Evolutionary conservation across 2,329 filamentous ascomycete genomes (phyloP), one percentile per base, ranked within the genome.

Genomic region (Geosmithia putterillii): DNA sequence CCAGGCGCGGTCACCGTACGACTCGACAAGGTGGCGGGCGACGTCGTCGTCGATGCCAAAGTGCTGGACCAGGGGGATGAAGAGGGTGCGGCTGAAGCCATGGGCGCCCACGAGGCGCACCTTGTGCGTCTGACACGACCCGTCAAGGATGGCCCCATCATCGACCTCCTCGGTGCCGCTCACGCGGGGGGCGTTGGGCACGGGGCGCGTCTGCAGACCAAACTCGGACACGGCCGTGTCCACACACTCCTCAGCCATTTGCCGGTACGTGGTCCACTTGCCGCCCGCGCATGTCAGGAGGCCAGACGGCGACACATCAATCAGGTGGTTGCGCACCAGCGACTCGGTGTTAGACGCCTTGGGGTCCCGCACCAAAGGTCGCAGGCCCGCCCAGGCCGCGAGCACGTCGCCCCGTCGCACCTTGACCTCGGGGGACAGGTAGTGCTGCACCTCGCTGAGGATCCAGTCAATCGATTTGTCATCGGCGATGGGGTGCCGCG

Each of bases 21-120:
- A 85, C 56, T 84, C 77, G 14, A 83, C 83, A 28, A 95, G 73
- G 63, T 95, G 88, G 65, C 87, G 85, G 38, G 89, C 89, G 18
- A 95, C 86, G 53, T 94, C 87, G 17, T 86, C 94, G 63, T 95
- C 89, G 45, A 95, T 67, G 49, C 87, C 87, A 57, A 86, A 95
- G 65, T 94, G 86, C 62, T 95, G 88, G 57, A 95, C 92, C 32
- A 95, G 70, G 62, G 90, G 89, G 70, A 95, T 95, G 67, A 95
- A 95, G 20, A 95, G 78, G 2, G 88, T 74, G 64, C 88, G 88
- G 62, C 82, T 88, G 68, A 81, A 94, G 44, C 87, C 86, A 59
- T 94, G 87, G 10, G 87, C 85, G 52, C 87, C 87, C 46, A 92
- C 71, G 28, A 94, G 70, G 44, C 84, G 81, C 43, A 94, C 81